Evolutionary conservation across 192 early-diverging fungal genomes (phyloP).

Genomic region (Chytriomyces confervae): DNA sequence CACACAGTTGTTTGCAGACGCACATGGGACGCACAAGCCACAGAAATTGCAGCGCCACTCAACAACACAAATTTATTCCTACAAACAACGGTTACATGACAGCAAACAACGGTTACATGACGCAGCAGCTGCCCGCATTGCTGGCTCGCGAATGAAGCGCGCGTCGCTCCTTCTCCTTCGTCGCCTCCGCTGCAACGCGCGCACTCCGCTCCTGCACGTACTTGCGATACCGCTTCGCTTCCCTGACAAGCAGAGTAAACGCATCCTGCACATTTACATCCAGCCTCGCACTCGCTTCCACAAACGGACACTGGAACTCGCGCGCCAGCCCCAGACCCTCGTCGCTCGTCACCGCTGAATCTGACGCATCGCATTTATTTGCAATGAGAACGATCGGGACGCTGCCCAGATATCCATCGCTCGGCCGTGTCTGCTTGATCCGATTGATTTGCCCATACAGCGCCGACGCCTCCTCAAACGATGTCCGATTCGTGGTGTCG

Average conservation of each 20-base stretch:
- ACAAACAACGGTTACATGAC: too few species aligned
- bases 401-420: slow-evolving; percentile 32
- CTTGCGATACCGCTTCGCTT: neutral
- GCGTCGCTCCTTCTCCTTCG: too few species aligned
- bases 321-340: slow-evolving; percentile 80
- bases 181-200: neutral
- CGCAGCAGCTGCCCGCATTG: too few species aligned
- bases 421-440: slow-evolving; percentile 63
- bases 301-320: slow-evolving; percentile 72
- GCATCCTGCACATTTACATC: slow-evolving; percentile 87
- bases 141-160: too few species aligned
- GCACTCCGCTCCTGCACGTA: neutral
- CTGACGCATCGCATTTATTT: slow-evolving; percentile 79
- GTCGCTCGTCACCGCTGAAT: slow-evolving; percentile 51
- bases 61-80: too few species aligned
- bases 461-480: slow-evolving; percentile 69
- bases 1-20: too few species aligned
- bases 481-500: slow-evolving; percentile 66
- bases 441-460: slow-evolving; percentile 71
- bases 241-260: slow-evolving; percentile 80
- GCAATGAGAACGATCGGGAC: slow-evolving; percentile 80
- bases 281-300: slow-evolving; percentile 84
- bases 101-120: too few species aligned
- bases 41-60: too few species aligned
- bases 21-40: too few species aligned